Conservation (phyloP, 108 stramenopile genomes). For the Skeletonema tropicum region DNA sequence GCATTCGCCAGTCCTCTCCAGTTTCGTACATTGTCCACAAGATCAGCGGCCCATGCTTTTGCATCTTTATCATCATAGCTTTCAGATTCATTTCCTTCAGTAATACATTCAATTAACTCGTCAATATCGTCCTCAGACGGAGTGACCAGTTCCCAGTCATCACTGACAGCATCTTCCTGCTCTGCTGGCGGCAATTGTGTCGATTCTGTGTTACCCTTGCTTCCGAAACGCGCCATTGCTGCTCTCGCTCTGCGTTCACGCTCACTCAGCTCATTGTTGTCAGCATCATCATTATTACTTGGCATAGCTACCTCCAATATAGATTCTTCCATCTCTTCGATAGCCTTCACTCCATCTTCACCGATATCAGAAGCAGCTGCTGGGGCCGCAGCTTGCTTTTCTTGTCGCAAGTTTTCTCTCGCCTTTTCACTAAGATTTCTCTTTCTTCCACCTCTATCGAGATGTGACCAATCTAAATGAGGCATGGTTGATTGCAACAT, state of each 20-base stretch:
- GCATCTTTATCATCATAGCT: conserved; percentile 11
- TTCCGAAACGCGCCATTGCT: conserved; percentile 50
- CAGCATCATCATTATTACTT: conserved; percentile 62
- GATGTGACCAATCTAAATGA: conserved; percentile 79
- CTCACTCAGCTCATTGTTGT: conserved; percentile 57
- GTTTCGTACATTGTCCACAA: conserved; percentile 39
- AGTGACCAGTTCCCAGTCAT: conserved; percentile 64
- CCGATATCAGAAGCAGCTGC: not conserved
- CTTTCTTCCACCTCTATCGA: conserved; percentile 73
- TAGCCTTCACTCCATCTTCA: conserved; percentile 37
- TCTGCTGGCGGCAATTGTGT: not conserved
- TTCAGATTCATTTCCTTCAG: conserved; percentile 6
- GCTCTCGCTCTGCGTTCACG: conserved; percentile 53
- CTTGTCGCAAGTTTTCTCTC: conserved; percentile 75
- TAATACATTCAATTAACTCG: conserved; percentile 75
- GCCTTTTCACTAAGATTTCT: conserved; percentile 79
- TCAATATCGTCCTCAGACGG: conserved; percentile 74
- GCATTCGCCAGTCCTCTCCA: conserved; percentile 85
- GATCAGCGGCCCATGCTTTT: conserved; percentile 23
- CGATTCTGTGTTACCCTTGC: conserved; percentile 4
- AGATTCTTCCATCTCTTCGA: conserved; percentile 51
- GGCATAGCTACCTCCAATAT: conserved; percentile 43
- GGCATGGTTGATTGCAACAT: conserved; percentile 63
- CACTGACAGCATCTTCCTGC: not conserved
- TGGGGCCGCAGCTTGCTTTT: conserved; percentile 24